Evolutionary conservation across 352 stramenopile genomes (phyloP), one percentile per base, ranked within the genome.

Genomic region (Phytophthora tentaculata): DNA sequence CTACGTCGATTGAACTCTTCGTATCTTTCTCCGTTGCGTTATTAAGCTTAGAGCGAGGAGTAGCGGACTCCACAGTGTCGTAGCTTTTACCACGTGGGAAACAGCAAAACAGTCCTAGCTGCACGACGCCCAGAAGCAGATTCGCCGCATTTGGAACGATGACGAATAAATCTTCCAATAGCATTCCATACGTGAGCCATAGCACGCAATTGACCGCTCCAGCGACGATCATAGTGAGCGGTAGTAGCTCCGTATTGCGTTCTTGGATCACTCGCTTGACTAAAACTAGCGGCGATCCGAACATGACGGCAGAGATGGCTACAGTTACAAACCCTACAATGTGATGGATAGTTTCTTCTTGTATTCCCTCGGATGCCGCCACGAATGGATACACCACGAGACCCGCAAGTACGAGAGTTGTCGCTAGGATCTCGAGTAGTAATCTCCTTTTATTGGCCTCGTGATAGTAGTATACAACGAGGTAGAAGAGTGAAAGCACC

Each of bases 81-180:
- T 81, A 85, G 6, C 39, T 44, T 22, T 50, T 44, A 0, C 51
- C 32, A 24, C 67, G 65, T 0, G 69, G 64, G 61, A 77, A 82
- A 26, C 72, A 37, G 3, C 58, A 73, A 50, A 89, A 80, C 16
- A 94, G 74, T 28, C 48, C 51, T 23, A 94, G 64, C 52, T 94
- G 84, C 13, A 88, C 58, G 24, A 70, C 67, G 3, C 83, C 81
- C 6, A 94, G 67, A 14, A 74, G 67, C 44, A 92, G 61, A 56
- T 92, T 92, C 48, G 86, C 64, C 12, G 73, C 58, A 51, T 92
- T 92, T 3, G 84, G 84, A 1, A 81, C 60, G 32, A 90, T 78
- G 13, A 94, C 77, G 48, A 94, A 83, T 10, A 64, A 26, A 67
- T 94, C 73, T 5, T 64, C 28, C 28, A 83, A 44, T 35, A 91